Evolutionary conservation across 495 filamentous ascomycete species (phyloP), one percentile per base, ranked within the genome.

Genomic region (Astrothelium macrocarpum): DNA sequence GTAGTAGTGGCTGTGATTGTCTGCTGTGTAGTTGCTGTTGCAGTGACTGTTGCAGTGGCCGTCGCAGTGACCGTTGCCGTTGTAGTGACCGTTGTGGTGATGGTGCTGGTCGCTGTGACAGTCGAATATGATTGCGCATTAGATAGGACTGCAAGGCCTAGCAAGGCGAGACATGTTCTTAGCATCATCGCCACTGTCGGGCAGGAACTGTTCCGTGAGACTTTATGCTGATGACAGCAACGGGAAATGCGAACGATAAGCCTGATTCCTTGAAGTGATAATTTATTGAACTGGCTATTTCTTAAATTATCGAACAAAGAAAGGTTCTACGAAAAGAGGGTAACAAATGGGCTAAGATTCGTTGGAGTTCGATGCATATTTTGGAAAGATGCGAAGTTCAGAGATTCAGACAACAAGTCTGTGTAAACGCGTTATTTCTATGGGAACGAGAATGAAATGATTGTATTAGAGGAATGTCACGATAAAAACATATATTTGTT

Each of bases 1-100:
- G 32, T 53, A 56, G 34, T 31, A 34, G 53, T 28, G 11, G 53
- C 14, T 25, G 64, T 62, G 23, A 32, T 26, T 11, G 42, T 0
- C 65, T 61, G 45, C 53, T 64, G 46, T 43, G 43, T n/a, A 39
- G 39, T 49, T 60, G 49, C 65, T 61, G 60, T 62, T 64, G 58
- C 65, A 67, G 10, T 28, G 11, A 3, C 65, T 61, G 58, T 61
- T 56, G 1, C 20, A 16, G 11, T 49, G 32, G 28, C 62, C 65
- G 20, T 39, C 4, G 36, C 59, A 7, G 59, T 31, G 32, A 26
- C n/a, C 42, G 61, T 31, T 5, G 53, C 59, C 60, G 53, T 61
- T 59, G 28, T 59, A 61, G 64, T 14, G 61, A 12, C 59, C 59
- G 49, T 53, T 62, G 23, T 26, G 5, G 49, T 53, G 49, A 36